These are phyloP conservation scores for Globisporangium spinosum DNA, from an alignment of 352 stramenopile species.

Conservation along the genomic window DNA sequence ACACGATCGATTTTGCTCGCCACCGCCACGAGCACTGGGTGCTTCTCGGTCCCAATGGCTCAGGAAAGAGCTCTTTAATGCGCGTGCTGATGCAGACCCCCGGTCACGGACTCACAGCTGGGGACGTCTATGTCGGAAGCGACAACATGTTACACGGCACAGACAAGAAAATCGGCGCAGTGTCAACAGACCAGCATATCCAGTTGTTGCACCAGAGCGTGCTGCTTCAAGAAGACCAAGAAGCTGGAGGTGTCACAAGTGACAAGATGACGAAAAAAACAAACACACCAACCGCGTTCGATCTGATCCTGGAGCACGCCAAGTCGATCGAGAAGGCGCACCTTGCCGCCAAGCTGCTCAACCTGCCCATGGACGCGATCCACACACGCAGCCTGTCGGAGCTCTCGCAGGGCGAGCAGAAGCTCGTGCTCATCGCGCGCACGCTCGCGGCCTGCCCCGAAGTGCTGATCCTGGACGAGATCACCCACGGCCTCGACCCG, in stretches of 20 bases:
- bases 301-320: constrained; percentile 44
- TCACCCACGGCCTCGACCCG: constrained; percentile 88
- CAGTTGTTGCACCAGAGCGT: constrained; percentile 54
- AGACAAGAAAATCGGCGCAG: constrained; percentile 43
- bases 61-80: constrained; percentile 75
- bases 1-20: constrained; percentile 52
- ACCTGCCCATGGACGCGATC: constrained; percentile 26
- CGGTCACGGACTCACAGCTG: constrained; percentile 43
- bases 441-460: constrained; percentile 67
- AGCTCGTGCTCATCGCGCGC: constrained; percentile 85
- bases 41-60: constrained; percentile 66
- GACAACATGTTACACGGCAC: constrained; percentile 7
- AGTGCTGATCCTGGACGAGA: constrained; percentile 90
- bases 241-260: constrained; percentile 1
- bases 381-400: constrained; percentile 47
- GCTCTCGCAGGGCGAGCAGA: constrained; percentile 91
- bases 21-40: constrained; percentile 57
- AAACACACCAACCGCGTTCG: constrained; percentile 20
- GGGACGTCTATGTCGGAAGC: constrained; percentile 33
- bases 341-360: constrained; percentile 35
- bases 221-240: constrained; percentile 8
- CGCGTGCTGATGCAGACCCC: constrained; percentile 62
- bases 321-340: constrained; percentile 27
- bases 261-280: constrained; percentile 15
- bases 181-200: constrained; percentile 91